Evolutionary conservation across 2,329 filamentous ascomycete genomes (phyloP).

Genomic region (Pseudogymnoascus sp.): DNA sequence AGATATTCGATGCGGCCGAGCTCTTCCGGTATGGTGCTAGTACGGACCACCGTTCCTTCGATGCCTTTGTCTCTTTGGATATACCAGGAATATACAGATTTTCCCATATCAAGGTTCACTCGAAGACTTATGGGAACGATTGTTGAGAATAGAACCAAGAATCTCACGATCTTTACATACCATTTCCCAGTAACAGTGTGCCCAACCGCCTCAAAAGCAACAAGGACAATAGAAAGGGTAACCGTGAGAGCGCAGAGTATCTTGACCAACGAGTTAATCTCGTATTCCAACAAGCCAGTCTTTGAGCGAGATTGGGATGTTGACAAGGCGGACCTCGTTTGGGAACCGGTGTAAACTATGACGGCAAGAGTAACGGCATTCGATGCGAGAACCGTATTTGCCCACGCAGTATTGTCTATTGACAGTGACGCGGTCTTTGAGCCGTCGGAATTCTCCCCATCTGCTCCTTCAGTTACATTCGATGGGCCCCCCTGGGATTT

Average conservation of each 20-base stretch:
- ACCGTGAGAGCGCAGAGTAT: constrained; percentile 88
- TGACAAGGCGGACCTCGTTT: constrained; percentile 88
- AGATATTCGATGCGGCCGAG: constrained; percentile 93
- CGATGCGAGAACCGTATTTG: constrained; percentile 93
- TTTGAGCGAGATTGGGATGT: constrained; percentile 90
- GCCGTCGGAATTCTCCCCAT: constrained; percentile 18
- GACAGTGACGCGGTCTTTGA: constrained; percentile 64
- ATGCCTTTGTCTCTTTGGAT: constrained; percentile 90
- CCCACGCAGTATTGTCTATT: constrained; percentile 98
- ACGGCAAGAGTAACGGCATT: constrained; percentile 83
- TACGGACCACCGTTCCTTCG: constrained; percentile 84
- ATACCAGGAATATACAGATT: constrained; percentile 91
- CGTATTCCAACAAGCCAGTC: constrained; percentile 84
- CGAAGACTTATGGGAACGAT: constrained; percentile 96
- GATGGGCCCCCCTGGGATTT: constrained; percentile 25
- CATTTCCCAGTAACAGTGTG: constrained; percentile 61
- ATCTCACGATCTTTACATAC: constrained; percentile 98
- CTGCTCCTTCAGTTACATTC: constrained; percentile 22
- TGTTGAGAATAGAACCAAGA: constrained; percentile 95
- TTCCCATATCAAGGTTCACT: constrained; percentile 95
- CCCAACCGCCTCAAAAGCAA: constrained; percentile 77
- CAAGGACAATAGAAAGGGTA: constrained; percentile 76
- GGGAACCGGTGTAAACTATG: constrained; percentile 88
- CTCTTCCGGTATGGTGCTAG: constrained; percentile 95
- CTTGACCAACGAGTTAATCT: constrained; percentile 96